Base-by-base conservation (phyloP, 495 filamentous ascomycete species). In the Lophiostoma macrostomum region DNA sequence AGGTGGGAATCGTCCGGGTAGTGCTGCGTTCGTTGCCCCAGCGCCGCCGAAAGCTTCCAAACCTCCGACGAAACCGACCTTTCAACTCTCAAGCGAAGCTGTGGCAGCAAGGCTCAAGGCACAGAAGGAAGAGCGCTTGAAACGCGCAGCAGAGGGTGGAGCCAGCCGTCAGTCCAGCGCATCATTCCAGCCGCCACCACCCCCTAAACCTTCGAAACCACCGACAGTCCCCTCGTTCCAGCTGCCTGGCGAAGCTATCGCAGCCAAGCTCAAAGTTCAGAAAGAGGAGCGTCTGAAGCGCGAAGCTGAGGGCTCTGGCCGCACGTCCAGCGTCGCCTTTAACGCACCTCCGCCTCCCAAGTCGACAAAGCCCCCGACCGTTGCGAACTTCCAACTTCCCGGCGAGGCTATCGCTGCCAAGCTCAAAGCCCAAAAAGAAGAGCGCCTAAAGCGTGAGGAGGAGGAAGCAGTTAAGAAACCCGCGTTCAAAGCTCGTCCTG, bases 221-320 rank as follows among this genome's bases (percentile, higher is more conserved):
- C 77, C 77, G 12, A 86, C 83, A 10, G 75, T 71, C 28, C 69
- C 86, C 8, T 78, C 70, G 19, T 91, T 89, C 64, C 79, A 84
- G 59, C 73, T 91, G 23, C 83, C 85, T 0, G 84, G 86, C 29
- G 87, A 89, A 50, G 85, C 81, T 20, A 73, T 88, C 31, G 83
- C 85, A 18, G 81, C 80, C 7, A 80, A 79, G 47, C 80, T 87
- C 52, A 77, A 78, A 62, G 85, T 84, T 54, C 76, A 81, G 42
- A 75, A 73, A 20, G 85, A 88, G 60, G 81, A 83, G 39, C 76
- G 79, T 42, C 65, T 80, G 37, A 78, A 75, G 48, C 37, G 51
- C 22, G 56, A 60, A 39, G 57, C 39, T 13, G 48, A 64, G 48
- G 83, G 84, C 80, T 8, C 80, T 77, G 47, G 8, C 1, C 22